Conservation (phyloP, 1,284 basidiomycete genomes). For the Puccinia coronata region DNA sequence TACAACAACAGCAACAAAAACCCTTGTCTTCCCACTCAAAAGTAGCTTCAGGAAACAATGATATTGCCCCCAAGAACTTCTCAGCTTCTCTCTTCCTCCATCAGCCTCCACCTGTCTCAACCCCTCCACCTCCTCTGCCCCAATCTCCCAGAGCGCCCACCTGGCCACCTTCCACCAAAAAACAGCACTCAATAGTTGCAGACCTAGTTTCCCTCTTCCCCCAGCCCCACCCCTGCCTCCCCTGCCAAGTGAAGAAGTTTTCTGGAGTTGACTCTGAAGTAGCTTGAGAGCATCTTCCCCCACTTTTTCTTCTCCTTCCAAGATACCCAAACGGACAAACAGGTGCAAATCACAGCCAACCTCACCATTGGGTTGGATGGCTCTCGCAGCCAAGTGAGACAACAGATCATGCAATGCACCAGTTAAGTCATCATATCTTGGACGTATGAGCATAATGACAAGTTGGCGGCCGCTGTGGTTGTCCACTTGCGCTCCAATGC, state of each 20-base stretch:
- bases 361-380: constrained; percentile 73
- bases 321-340: constrained; percentile 49
- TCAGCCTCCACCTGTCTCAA: background rate
- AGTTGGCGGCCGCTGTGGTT: too few relatives aligned
- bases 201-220: constrained; percentile 7
- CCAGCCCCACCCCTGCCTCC: background rate
- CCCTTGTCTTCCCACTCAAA: too few relatives aligned
- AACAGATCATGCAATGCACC: constrained; percentile 84
- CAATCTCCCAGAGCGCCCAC: background rate
- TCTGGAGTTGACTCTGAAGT: background rate
- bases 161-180: constrained; percentile 4
- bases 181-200: constrained; percentile 36
- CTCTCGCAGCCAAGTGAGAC: constrained; percentile 77
- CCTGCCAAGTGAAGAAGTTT: background rate
- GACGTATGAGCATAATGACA: background rate
- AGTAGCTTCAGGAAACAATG: too few relatives aligned
- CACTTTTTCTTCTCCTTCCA: constrained; percentile 3
- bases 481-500: too few relatives aligned
- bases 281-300: constrained; percentile 14
- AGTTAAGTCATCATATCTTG: constrained; percentile 65
- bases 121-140: background rate
- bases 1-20: background rate
- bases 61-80: too few relatives aligned
- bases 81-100: too few relatives aligned
- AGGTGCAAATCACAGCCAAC: constrained; percentile 52